phyloP scores from a whole-genome alignment of 768 basidiomycete genomes.

The Royoungia palumana region DNA sequence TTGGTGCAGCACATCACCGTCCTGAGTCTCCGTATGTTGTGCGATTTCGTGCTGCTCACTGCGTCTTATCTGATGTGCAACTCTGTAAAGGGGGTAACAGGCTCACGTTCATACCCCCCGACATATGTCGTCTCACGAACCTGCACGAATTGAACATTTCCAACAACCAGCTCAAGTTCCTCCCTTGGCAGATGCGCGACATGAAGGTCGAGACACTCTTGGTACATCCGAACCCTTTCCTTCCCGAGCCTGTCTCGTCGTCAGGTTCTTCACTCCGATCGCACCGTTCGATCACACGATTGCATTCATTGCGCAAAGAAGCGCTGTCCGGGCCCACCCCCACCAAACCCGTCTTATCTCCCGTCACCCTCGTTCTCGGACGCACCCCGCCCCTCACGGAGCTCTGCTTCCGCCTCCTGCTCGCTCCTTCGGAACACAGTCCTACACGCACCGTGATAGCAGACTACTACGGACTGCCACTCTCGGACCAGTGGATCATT shows the following conservation, averaged over 20 bases:
- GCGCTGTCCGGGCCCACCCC: not conserved
- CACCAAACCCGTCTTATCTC: slow-evolving; percentile 16
- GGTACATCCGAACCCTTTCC: slow-evolving; percentile 61
- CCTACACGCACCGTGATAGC: slow-evolving; percentile 15
- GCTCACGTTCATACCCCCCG: slow-evolving; percentile 57
- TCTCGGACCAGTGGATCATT: slow-evolving; percentile 28
- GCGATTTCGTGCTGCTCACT: not conserved
- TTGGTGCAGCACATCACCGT: slow-evolving; percentile 54
- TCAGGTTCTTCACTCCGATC: slow-evolving; percentile 1
- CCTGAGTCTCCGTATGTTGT: slow-evolving; percentile 57
- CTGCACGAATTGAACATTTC: slow-evolving; percentile 61
- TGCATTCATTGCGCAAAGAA: slow-evolving; percentile 9
- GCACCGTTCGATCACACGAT: slow-evolving; percentile 15
- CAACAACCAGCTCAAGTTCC: slow-evolving; percentile 52
- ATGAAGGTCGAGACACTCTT: slow-evolving; percentile 50
- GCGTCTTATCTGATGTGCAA: not conserved
- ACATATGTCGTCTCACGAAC: slow-evolving; percentile 50
- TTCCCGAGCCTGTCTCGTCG: slow-evolving; percentile 30
- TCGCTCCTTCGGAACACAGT: slow-evolving; percentile 23
- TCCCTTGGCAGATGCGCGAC: slow-evolving; percentile 63
- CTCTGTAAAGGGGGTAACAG: slow-evolving; percentile 49
- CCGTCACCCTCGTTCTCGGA: slow-evolving; percentile 17
- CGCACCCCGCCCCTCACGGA: slow-evolving; percentile 34
- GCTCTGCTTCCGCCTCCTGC: slow-evolving; percentile 36
- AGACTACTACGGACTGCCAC: slow-evolving; percentile 28